Evolutionary conservation across 2,329 filamentous ascomycete genomes (phyloP), one percentile per base, ranked within the genome.

Genomic region (Cladosporium sp.): DNA sequence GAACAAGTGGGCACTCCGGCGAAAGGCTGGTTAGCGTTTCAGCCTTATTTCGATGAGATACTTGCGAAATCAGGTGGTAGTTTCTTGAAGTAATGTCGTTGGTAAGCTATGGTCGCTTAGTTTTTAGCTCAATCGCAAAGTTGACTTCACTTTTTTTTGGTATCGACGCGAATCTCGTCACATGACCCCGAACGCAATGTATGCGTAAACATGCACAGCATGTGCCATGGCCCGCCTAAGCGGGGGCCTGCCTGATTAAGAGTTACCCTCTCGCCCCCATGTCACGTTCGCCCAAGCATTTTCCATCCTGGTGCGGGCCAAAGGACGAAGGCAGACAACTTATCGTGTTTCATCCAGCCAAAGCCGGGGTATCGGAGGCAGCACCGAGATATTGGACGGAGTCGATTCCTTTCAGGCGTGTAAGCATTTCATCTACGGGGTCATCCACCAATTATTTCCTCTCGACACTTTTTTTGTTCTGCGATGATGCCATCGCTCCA

Each of bases 31-130:
- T 68, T 82, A 20, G 77, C 76, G 3, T 82, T 82, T 59, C 80
- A 82, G 64, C 75, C 76, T 11, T 81, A 82, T 61, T 82, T 80
- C 64, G 80, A 83, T 67, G 79, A 82, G 63, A 72, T 80, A n/a
- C 62, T 82, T 38, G 76, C 75, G 9, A 81, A 76, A 71, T 82
- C 78, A 1, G 74, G 75, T 42, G 80, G 80, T 0, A 73, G 72
- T 55, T 82, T 83, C 59, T 67, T 82, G 62, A 73, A 75, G 39
- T 76, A 50, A 47, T 19, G 9, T 28, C 1, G 20, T 47, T 12
- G 11, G 25, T 17, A 25, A 15, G 15, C 14, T 11, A 15, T 3
- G 22, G 22, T 47, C 7, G 3, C 15, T 30, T 47, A n/a, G 25
- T 8, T n/a, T n/a, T n/a, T n/a, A 47, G 7, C 7, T n/a, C 28